Conservation (phyloP, 2,329 filamentous ascomycete species). For the Botrytis squamosa region DNA sequence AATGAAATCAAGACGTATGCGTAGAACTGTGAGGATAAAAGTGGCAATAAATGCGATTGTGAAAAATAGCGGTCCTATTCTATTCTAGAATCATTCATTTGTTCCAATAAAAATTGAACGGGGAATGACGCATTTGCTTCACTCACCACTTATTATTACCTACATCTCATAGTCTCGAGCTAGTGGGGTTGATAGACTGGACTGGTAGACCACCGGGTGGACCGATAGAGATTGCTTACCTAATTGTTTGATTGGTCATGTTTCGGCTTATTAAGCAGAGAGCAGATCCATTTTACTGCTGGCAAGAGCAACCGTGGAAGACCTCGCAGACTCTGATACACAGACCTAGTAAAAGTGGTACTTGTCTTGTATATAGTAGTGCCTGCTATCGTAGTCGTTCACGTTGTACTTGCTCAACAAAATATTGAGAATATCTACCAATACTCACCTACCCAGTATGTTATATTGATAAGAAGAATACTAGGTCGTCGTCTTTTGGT, state of each 20-base stretch:
- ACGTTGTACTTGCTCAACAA: neutral
- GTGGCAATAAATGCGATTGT: neutral
- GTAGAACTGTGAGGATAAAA: neutral
- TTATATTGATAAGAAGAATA: neutral
- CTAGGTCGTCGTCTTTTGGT: neutral
- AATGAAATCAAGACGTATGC: neutral
- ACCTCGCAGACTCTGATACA: neutral
- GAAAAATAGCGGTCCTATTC: neutral
- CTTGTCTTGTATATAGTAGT: too few relatives aligned
- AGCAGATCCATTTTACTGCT: neutral
- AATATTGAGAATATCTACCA: neutral
- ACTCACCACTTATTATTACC: neutral
- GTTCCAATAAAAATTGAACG: neutral
- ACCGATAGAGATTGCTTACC: neutral
- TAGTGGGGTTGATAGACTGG: neutral
- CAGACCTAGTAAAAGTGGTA: neutral
- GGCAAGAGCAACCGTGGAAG: neutral
- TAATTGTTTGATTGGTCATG: neutral
- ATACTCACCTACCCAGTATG: neutral
- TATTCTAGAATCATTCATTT: neutral
- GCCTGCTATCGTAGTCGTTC: neutral
- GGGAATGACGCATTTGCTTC: neutral
- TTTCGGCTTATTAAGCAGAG: neutral
- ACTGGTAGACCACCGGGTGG: neutral
- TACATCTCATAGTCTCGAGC: neutral